Evolutionary conservation across 805 yeast species (phyloP).

Genomic region (Metschnikowia peoriensis): DNA sequence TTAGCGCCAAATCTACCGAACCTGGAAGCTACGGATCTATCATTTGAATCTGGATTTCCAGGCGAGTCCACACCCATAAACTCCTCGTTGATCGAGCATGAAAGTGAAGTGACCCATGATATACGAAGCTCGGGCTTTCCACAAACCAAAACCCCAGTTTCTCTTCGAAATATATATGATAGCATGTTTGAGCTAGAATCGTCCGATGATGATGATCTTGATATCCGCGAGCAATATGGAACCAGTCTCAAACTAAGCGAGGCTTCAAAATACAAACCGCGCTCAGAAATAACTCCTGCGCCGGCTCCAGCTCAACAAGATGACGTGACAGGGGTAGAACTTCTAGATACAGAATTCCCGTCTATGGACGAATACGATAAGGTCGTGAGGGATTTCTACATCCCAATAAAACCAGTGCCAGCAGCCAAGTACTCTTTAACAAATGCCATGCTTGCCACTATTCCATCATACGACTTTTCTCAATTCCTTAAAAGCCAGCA

Average conservation of each 20-base stretch:
- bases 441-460: conserved; percentile 17
- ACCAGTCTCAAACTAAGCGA: conserved; percentile 14
- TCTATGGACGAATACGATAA: conserved; percentile 19
- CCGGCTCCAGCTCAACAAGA: background rate
- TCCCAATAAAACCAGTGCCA: conserved; percentile 20
- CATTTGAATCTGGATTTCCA: conserved; percentile 1
- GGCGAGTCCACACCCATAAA: conserved; percentile 7
- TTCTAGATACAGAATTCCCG: conserved; percentile 9
- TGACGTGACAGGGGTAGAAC: conserved; percentile 11
- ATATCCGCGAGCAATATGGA: conserved; percentile 15
- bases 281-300: conserved; percentile 1
- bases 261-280: conserved; percentile 6
- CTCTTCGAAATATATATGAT: conserved; percentile 7
- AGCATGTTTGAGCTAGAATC: conserved; percentile 15
- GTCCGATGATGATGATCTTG: conserved; percentile 15
- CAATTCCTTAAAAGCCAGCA: conserved; percentile 12
- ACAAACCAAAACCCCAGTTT: background rate
- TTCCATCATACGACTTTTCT: conserved; percentile 15
- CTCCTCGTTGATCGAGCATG: background rate
- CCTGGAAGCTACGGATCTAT: background rate
- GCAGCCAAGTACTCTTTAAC: conserved; percentile 19
- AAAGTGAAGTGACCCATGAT: background rate
- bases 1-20: background rate
- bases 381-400: conserved; percentile 19
- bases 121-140: background rate